Base-by-base conservation (phyloP, 176 grass and related monocot genomes). In the Avena atlantica region DNA sequence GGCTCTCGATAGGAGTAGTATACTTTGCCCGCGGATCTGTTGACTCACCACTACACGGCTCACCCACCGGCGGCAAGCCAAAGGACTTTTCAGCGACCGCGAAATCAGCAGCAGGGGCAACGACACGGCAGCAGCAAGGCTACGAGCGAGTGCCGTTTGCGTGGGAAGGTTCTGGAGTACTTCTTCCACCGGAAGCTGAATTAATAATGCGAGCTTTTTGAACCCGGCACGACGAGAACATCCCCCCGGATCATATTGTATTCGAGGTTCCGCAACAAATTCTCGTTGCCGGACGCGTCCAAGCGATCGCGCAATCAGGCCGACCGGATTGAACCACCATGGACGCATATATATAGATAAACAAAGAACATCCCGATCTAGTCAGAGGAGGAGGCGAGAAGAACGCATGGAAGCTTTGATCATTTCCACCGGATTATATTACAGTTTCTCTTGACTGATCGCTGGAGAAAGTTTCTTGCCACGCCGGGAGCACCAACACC, bases 401-500 rank as follows among this genome's bases (percentile, higher is more conserved):
- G 50, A 4, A 13, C 23, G 47, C 47, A 75, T 75, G 72, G 12
- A 44, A 63, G 56, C 52, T 51, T 76, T 24, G 25, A 66, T 81
- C 51, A 29, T 29, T 79, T 79, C 76, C 70, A 72, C 73, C 34
- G 47, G 57, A 80, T 59, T 84, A 88, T 80, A 61, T 61, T 88
- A 85, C 81, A 88, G 21, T 87, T 76, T 69, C 76, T 87, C 81
- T 19, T 21, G 89, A 75, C 81, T 17, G 89, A 84, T n/a, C 76
- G 69, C 60, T 60, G 4, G 68, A 84, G 36, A 75, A 83, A 81
- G 75, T 75, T 78, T 84, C 66, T 90, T 60, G 57, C 62, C 87
- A 81, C 85, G 74, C 74, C 40, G 40, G 55, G 16, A 52, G 60
- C 70, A 74, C 47, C 17, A 65, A 13, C 19, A 12, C 10, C 45